These are phyloP conservation scores for Podila verticillata DNA, from an alignment of 192 early-diverging fungal genomes.

Conservation along the genomic window DNA sequence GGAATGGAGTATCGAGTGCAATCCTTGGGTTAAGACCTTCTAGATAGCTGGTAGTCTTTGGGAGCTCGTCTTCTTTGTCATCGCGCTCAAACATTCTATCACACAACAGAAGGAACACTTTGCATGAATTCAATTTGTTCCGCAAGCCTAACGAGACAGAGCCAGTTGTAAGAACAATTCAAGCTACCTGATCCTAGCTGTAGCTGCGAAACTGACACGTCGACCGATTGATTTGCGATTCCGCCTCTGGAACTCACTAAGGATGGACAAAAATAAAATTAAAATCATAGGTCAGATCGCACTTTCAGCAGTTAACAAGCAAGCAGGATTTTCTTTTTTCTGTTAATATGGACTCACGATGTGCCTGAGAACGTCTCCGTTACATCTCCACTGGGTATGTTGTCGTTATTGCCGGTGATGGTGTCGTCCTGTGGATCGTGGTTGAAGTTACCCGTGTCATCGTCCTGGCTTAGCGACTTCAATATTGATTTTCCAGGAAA, in stretches of 20 bases:
- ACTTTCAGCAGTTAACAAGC: not conserved
- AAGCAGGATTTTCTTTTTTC: not conserved
- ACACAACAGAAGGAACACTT: not conserved
- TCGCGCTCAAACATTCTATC: slow-evolving; percentile 50
- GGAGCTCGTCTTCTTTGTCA: slow-evolving; percentile 35
- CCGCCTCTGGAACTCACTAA: slow-evolving; percentile 34
- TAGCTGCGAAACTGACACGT: slow-evolving; percentile 49
- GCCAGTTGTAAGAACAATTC: not conserved
- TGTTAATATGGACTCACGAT: slow-evolving; percentile 11
- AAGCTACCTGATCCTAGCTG: slow-evolving; percentile 42
- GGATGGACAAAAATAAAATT: not conserved
- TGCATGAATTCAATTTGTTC: not conserved
- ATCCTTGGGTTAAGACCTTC: slow-evolving; percentile 19
- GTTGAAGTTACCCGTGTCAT: slow-evolving; percentile 7
- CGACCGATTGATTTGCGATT: slow-evolving; percentile 33
- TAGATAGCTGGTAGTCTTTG: slow-evolving; percentile 45
- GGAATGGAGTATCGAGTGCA: slow-evolving; percentile 7
- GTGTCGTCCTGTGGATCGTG: slow-evolving; percentile 10
- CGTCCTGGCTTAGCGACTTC: slow-evolving; percentile 18
- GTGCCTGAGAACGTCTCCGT: slow-evolving; percentile 34
- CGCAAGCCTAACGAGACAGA: too few species aligned
- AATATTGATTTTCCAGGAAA: slow-evolving; percentile 44
- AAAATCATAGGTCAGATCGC: not conserved
- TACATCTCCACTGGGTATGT: not conserved
- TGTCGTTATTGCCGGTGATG: not conserved